Evolutionary conservation across 2,329 filamentous ascomycete genomes (phyloP), one percentile per base, ranked within the genome.

Genomic region (Diaporthe australafricana): DNA sequence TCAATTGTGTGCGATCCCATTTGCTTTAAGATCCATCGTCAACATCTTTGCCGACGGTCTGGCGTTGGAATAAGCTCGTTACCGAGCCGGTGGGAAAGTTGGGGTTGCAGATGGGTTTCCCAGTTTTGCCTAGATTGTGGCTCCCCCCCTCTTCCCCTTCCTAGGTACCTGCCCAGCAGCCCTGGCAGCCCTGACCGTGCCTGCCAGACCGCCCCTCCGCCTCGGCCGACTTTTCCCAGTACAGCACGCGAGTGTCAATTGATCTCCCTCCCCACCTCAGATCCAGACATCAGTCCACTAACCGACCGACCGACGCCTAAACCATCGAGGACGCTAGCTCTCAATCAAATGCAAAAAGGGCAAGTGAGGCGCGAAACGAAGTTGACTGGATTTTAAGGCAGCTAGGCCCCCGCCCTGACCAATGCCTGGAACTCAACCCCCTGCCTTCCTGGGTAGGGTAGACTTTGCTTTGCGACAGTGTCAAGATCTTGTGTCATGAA

Each of bases 61-160:
- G 69, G 35, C 52, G 66, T 69, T 50, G 66, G 52, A 69, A 69
- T 69, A 69, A 69, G 66, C 66, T 69, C 50, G 66, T 48, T 57
- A 57, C 50, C 38, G 63, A 57, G 66, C 66, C 52, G 16, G 45
- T 45, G 53, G 52, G 30, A 69, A 48, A 60, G 40, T 60, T 69
- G 50, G 66, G 50, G 66, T 57, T 45, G 42, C 66, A 57, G 40
- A 69, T 60, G 40, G 50, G 38, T 50, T n/a, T 69, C 66, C 66
- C 60, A 27, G 40, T 50, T 65, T 50, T 25, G 45, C 42, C 60
- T 35, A 65, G 60, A 50, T 47, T 48, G 60, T 63, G 60, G 42
- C 60, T 32, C 57, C 57, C 38, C 38, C 14, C 14, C 11, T 11
- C 8, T 12, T 11, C 14, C 38, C 38, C 8, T 8, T 40, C 14